These are phyloP conservation scores for Umbilicus rupestris DNA, from an alignment of 164 flowering plant genomes.

Conservation along the genomic window DNA sequence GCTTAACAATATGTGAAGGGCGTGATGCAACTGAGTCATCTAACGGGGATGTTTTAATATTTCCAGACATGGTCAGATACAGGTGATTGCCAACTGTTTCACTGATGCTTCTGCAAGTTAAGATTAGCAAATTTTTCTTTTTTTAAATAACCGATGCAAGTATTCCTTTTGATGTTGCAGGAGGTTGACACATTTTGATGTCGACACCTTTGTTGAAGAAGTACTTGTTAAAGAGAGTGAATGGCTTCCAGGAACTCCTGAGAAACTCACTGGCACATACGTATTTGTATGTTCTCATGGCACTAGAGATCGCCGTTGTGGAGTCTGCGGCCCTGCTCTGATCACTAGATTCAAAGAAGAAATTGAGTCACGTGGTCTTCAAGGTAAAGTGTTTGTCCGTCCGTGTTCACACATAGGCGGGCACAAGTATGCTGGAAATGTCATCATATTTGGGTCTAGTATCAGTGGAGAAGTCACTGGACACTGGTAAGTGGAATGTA, in stretches of 20 bases:
- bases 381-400: constrained; percentile 69
- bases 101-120: not conserved
- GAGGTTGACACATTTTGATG: constrained; percentile 93
- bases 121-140: not conserved
- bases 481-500: constrained; percentile 55
- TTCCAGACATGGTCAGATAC: constrained; percentile 97
- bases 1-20: constrained; percentile 93
- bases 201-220: constrained; percentile 95
- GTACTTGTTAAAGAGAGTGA: constrained; percentile 85
- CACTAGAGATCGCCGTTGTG: constrained; percentile 82
- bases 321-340: constrained; percentile 82
- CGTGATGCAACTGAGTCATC: constrained; percentile 96
- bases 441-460: constrained; percentile 67
- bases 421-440: constrained; percentile 88
- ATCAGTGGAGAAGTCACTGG: constrained; percentile 47
- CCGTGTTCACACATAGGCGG: constrained; percentile 97
- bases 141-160: not conserved
- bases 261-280: constrained; percentile 55
- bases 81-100: constrained; percentile 33
- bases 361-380: constrained; percentile 58
- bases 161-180: constrained; percentile 34
- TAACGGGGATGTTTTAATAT: constrained; percentile 90
- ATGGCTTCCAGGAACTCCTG: constrained; percentile 90
- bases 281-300: constrained; percentile 91
- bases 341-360: constrained; percentile 66